A percentile compares a stretch with the other conserved stretches of the same genome.
Evolutionary conservation across 176 grass and related monocot species (phyloP).

Genomic region (Oropetium thomaeum): DNA sequence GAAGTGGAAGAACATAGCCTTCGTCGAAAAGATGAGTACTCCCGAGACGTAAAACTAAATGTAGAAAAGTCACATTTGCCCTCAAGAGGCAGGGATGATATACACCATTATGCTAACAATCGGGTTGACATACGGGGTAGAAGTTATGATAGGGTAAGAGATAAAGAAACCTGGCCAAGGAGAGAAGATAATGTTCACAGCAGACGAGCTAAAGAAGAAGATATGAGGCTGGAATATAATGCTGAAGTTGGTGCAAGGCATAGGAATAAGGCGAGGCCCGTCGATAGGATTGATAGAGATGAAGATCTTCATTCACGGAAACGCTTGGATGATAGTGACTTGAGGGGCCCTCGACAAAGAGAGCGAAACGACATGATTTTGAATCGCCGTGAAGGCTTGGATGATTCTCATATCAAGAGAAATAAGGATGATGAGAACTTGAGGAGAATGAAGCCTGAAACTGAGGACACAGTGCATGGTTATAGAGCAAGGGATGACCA

Average conservation of each 20-base stretch:
- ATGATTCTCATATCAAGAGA: slow-evolving; percentile 76
- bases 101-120: slow-evolving; percentile 45
- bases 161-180: slow-evolving; percentile 52
- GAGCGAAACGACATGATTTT: slow-evolving; percentile 54
- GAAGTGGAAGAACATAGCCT: slow-evolving; percentile 51
- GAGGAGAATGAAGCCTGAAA: slow-evolving; percentile 73
- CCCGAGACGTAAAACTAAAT: slow-evolving; percentile 39
- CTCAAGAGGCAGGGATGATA: slow-evolving; percentile 64
- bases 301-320: slow-evolving; percentile 70
- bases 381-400: slow-evolving; percentile 53
- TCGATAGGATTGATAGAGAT: slow-evolving; percentile 69
- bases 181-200: slow-evolving; percentile 73
- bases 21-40: slow-evolving; percentile 39
- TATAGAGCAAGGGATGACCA: slow-evolving; percentile 67
- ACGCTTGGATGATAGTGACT: slow-evolving; percentile 66
- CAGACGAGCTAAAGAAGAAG: slow-evolving; percentile 77
- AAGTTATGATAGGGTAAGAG: slow-evolving; percentile 79
- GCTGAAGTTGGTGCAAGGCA: slow-evolving; percentile 55
- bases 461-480: slow-evolving; percentile 50
- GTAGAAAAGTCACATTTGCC: slow-evolving; percentile 39
- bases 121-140: slow-evolving; percentile 47
- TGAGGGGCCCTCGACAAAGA: slow-evolving; percentile 69
- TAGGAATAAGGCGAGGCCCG: slow-evolving; percentile 57
- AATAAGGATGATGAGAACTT: slow-evolving; percentile 73
- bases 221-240: slow-evolving; percentile 58